phyloP scores from a whole-genome alignment of 2,329 filamentous ascomycete genomes.

The Colletotrichum ledebouriae region DNA sequence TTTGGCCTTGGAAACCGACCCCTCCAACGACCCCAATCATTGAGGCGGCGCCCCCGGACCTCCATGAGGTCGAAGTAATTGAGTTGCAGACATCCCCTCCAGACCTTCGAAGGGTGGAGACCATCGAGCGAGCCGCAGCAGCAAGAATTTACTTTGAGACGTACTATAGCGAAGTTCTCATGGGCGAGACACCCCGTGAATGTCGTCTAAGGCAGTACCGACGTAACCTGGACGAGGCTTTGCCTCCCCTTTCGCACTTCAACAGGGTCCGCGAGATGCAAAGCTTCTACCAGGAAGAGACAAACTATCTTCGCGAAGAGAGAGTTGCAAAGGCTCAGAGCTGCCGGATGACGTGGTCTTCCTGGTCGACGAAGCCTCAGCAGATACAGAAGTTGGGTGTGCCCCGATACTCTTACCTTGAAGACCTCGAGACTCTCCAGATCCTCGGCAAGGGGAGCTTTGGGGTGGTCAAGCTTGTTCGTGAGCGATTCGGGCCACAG shows the following conservation, averaged over 20 bases:
- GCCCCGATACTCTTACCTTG: conserved; percentile 32
- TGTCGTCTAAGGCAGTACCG: conserved; percentile 74
- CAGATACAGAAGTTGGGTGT: background rate
- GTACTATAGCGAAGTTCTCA: conserved; percentile 79
- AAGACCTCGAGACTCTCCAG: conserved; percentile 84
- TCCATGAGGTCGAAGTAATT: background rate
- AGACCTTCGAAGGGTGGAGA: conserved; percentile 55
- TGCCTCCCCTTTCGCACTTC: conserved; percentile 60
- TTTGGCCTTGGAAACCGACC: background rate
- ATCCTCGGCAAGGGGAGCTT: conserved; percentile 95
- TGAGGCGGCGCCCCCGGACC: background rate
- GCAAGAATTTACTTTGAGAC: conserved; percentile 91
- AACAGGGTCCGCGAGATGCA: conserved; percentile 62
- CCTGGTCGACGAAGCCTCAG: conserved; percentile 4
- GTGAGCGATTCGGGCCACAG: conserved; percentile 64
- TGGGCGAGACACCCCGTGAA: conserved; percentile 64
- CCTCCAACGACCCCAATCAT: background rate
- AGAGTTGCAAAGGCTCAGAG: conserved; percentile 25
- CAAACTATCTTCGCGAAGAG: conserved; percentile 52
- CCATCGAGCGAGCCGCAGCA: conserved; percentile 82
- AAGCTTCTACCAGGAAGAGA: conserved; percentile 71
- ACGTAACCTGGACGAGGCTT: conserved; percentile 67
- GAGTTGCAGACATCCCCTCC: background rate
- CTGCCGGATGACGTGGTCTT: conserved; percentile 24
- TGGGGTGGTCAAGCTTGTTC: conserved; percentile 89